Evolutionary conservation across 768 basidiomycete species (phyloP), one percentile per base, ranked within the genome.

Genomic region (Leccinum disarticulatum): DNA sequence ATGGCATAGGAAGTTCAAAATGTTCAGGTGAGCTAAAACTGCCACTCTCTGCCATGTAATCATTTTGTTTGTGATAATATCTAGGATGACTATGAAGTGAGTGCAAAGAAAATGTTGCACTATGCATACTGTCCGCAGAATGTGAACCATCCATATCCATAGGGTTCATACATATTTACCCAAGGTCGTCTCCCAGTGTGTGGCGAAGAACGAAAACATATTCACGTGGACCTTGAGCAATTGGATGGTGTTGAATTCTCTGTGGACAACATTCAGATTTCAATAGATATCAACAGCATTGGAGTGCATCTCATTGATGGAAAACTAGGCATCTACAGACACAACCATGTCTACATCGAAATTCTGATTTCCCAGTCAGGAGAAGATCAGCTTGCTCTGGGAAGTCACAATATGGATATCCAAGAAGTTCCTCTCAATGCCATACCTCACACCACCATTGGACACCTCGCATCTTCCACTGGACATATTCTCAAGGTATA

Each of bases 331-430:
- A 68, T 68, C 0, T 2, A 6, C 0, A 64, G 65, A 15, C 52
- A 67, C 14, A 68, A 68, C 3, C 66, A 68, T 38, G n/a, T 62
- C 5, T 67, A 67, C 51, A 41, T 61, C 0, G 41, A 65, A 2
- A 46, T 68, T 9, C 54, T 57, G 2, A 17, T 65, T 0, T 60
- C 60, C 1, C 57, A 66, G 10, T 64, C 59, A 0, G 60, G 56
- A 3, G 22, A 30, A 0, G 36, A 66, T 48, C 33, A 49, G 10
- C 11, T 3, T 5, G 25, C 38, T 1, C 4, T 43, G 0, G 52
- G 43, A 6, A 0, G 0, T 3, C 14, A 9, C 1, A 62, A 50
- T 1, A 19, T 66, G 59, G 65, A 8, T 56, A 2, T 50, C 57
- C 1, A 61, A 57, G 14, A 53, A 33, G 2, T 55, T 5, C 43